Conservation (phyloP, 768 basidiomycete genomes). For the Pilatotrama ljubarskyi region DNA sequence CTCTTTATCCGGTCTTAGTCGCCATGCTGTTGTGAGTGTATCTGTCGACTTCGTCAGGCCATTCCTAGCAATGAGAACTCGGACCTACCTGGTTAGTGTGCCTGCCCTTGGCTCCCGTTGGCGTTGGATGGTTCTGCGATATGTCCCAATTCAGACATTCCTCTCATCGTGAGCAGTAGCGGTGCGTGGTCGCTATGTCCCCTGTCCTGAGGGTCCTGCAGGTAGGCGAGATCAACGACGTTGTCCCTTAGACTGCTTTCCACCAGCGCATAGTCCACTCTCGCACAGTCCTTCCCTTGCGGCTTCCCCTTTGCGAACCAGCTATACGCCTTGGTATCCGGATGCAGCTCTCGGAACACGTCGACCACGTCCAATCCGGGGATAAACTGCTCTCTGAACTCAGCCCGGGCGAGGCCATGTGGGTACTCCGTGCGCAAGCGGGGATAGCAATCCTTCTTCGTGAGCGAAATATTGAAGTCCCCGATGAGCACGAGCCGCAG, state of each 20-base stretch:
- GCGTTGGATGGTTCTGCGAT: no score
- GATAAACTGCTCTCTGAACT: constrained; percentile 29
- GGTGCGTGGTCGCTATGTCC: constrained; percentile 30
- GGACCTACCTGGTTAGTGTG: background rate
- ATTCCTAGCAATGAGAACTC: background rate
- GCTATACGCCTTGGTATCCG: constrained; percentile 24
- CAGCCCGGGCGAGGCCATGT: constrained; percentile 24
- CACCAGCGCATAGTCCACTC: constrained; percentile 30
- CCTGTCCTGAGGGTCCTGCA: constrained; percentile 26
- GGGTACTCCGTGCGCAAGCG: constrained; percentile 28
- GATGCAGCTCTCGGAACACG: constrained; percentile 24
- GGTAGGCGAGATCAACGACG: constrained; percentile 24
- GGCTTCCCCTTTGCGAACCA: constrained; percentile 32
- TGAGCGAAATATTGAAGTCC: constrained; percentile 30
- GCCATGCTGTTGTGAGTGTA: constrained; percentile 1
- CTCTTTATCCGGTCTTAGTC: constrained; percentile 2
- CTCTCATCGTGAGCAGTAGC: constrained; percentile 20
- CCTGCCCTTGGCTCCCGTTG: background rate
- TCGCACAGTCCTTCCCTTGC: constrained; percentile 26
- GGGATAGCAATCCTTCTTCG: constrained; percentile 23
- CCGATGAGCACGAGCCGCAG: constrained; percentile 27
- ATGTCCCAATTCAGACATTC: constrained; percentile 9
- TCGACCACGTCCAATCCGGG: constrained; percentile 24
- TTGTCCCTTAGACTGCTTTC: constrained; percentile 18
- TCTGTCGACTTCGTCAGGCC: background rate